These are phyloP conservation scores for Pleurotus citrinopileatus DNA, from an alignment of 768 basidiomycete species.

Conservation along the genomic window DNA sequence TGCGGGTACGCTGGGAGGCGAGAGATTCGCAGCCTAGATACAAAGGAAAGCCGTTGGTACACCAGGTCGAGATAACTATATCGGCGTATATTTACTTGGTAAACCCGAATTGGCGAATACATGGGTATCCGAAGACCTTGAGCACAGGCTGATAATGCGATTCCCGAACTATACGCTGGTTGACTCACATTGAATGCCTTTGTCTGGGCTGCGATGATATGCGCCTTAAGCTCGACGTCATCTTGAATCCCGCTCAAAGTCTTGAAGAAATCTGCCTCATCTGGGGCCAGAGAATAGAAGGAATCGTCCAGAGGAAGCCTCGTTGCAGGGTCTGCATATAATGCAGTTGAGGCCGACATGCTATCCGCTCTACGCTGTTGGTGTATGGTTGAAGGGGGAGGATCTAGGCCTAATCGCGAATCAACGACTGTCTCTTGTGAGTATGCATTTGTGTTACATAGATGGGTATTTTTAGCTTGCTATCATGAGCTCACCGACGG, in stretches of 20 bases:
- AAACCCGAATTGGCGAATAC: slow-evolving; percentile 28
- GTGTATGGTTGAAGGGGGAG: no score
- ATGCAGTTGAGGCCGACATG: not conserved
- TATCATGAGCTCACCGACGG: no score
- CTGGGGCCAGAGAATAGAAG: slow-evolving; percentile 22
- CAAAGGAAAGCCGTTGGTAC: slow-evolving; percentile 3
- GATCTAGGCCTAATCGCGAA: no score
- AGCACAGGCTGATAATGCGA: no score
- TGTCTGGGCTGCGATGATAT: slow-evolving; percentile 33
- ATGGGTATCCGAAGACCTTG: slow-evolving; percentile 28
- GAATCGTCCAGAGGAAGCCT: not conserved
- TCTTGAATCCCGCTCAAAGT: slow-evolving; percentile 32
- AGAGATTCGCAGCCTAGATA: slow-evolving; percentile 25
- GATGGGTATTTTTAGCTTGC: no score
- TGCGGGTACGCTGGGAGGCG: slow-evolving; percentile 29
- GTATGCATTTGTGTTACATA: no score
- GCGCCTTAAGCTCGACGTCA: slow-evolving; percentile 33
- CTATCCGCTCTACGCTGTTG: no score
- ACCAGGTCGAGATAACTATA: no score
- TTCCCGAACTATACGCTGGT: not conserved
- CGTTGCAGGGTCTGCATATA: not conserved
- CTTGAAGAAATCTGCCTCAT: slow-evolving; percentile 33
- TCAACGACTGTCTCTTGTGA: no score
- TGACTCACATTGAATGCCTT: slow-evolving; percentile 28
- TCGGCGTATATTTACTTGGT: slow-evolving; percentile 16